Base-by-base conservation (phyloP, 345 rosid genomes). In the Moricandia moricandioides region DNA sequence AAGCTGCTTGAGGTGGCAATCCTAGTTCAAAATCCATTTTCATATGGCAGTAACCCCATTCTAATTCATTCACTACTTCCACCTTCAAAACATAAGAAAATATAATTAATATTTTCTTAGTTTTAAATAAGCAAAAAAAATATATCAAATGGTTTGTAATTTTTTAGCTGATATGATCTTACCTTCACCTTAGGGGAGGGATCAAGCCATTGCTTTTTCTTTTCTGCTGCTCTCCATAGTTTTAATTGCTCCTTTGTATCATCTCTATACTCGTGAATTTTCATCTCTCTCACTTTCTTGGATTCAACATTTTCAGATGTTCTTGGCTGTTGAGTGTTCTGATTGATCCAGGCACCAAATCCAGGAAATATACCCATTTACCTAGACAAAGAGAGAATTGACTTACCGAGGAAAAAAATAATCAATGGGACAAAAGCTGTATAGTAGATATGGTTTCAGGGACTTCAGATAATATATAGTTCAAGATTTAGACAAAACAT, bases 1-100 rank as follows among this genome's bases (percentile, higher is more conserved):
- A 88, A 27, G 85, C 87, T 2, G 87, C 89, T 82, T 90, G 90
- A 5, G 96, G 96, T 62, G 62, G 60, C 52, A 62, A 62, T 33
- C 75, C 75, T 62, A 62, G 12, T 33, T 49, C 61, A 45, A 70
- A 59, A 0, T 43, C 45, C 4, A 70, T 70, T 0, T 62, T 1
- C 52, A 72, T 8, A 35, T 35, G 40, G 40, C 40, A 35, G 7
- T 35, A 35, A 8, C 40, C 40, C 40, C 40, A 35, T 35, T 35
- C 40, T 35, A 35, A 35, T 35, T 35, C 40, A 35, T 35, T 35
- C 40, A 35, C 40, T 8, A 35, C 40, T 35, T 35, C 40, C 40
- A 35, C 90, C 97, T 92, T 88, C 85, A 35, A 79, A 79, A 81
- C 73, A 70, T 60, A 10, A 73, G 72, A 79, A 79, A 62, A 14